Evolutionary conservation across 2,329 filamentous ascomycete species (phyloP).

Genomic region (Ophiostoma sp.): DNA sequence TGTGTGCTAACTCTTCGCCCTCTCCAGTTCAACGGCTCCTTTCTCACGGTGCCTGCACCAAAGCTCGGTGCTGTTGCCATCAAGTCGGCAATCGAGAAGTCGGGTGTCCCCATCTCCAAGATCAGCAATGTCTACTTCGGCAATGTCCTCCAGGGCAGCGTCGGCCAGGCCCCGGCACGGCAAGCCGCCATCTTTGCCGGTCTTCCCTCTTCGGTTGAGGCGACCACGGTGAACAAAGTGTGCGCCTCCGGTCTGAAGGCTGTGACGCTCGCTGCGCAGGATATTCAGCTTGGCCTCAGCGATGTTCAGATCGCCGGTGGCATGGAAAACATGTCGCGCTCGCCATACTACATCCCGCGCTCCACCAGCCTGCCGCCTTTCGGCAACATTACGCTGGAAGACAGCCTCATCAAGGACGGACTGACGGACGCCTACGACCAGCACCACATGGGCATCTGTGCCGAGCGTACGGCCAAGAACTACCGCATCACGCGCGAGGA

Average conservation of each 20-base stretch:
- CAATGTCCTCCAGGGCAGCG: constrained; percentile 77
- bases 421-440: constrained; percentile 95
- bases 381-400: constrained; percentile 80
- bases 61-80: constrained; percentile 86
- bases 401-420: constrained; percentile 90
- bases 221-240: constrained; percentile 95
- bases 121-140: constrained; percentile 97
- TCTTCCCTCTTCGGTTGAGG: constrained; percentile 73
- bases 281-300: constrained; percentile 84
- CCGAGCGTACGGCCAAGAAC: constrained; percentile 90
- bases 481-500: constrained; percentile 72
- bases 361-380: constrained; percentile 79
- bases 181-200: constrained; percentile 88
- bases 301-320: constrained; percentile 89
- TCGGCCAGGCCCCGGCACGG: constrained; percentile 86
- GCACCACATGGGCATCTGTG: constrained; percentile 97
- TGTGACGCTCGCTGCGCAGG: constrained; percentile 82
- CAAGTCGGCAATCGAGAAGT: constrained; percentile 82
- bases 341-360: constrained; percentile 83
- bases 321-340: constrained; percentile 96
- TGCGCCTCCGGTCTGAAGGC: constrained; percentile 94
- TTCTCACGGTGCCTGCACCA: constrained; percentile 76
- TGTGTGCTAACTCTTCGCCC: background rate
- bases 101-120: constrained; percentile 69
- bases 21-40: constrained; percentile 84